Percentiles rank a stretch among this genome's conserved stretches.
phyloP scores from a whole-genome alignment of 2,329 filamentous ascomycete genomes.

The Clathrospora elynae region DNA sequence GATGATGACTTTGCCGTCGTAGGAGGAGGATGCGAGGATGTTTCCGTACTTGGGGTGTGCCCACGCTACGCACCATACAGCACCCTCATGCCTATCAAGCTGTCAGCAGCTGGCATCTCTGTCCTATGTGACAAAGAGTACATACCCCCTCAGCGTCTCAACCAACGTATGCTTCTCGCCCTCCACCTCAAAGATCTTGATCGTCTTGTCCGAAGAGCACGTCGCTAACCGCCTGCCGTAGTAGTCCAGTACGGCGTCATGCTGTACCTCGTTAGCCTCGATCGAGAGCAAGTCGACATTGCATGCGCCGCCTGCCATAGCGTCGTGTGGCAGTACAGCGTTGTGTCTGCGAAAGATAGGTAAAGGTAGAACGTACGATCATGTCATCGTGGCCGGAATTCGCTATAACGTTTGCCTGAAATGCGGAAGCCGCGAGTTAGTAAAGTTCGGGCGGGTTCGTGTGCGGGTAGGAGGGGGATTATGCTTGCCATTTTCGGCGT shows the following conservation, averaged over 20 bases:
- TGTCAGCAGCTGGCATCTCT: conserved; percentile 20
- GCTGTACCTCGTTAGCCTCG: conserved; percentile 60
- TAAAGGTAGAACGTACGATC: conserved; percentile 74
- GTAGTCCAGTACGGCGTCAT: conserved; percentile 98
- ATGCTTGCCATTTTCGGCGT: conserved; percentile 35
- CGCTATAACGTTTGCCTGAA: conserved; percentile 76
- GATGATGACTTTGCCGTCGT: conserved; percentile 98
- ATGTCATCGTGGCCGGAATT: conserved; percentile 97
- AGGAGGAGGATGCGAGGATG: conserved; percentile 92
- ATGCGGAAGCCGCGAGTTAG: conserved; percentile 37
- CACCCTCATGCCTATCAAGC: conserved; percentile 81
- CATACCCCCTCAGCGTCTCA: conserved; percentile 92
- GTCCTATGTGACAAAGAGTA: conserved; percentile 11
- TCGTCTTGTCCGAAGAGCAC: conserved; percentile 96
- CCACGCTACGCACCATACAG: conserved; percentile 98
- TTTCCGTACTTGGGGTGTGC: conserved; percentile 96
- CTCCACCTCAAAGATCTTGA: conserved; percentile 99
- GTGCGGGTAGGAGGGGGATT: conserved; percentile 11
- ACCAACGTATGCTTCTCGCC: conserved; percentile 86
- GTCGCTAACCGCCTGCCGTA: conserved; percentile 95
- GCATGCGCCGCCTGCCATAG: conserved; percentile 21
- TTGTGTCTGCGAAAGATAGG: not conserved
- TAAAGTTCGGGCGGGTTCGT: conserved; percentile 33
- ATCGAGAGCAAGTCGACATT: conserved; percentile 36
- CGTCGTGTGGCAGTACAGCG: conserved; percentile 2